Conservation (phyloP, 2,329 filamentous ascomycete species). For the Monilinia fructicola region DNA sequence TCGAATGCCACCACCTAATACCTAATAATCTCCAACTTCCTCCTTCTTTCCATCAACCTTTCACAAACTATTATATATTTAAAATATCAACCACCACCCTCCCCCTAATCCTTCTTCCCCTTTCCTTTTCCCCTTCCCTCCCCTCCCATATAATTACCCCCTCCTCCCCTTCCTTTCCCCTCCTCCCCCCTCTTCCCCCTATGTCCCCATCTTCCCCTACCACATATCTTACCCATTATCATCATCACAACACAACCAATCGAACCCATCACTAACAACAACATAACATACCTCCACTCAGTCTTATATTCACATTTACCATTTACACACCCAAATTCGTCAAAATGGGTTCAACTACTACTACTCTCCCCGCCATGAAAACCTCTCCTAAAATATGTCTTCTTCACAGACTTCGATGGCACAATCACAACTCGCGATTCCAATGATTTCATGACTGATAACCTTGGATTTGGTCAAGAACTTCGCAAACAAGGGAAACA, state of each 20-base stretch:
- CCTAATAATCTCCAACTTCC: too few relatives aligned
- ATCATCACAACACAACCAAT: not conserved
- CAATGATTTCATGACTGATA: constrained; percentile 80
- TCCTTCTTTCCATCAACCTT: too few relatives aligned
- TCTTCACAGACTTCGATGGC: constrained; percentile 99
- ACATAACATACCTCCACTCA: not conserved
- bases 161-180: not conserved
- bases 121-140: too few relatives aligned
- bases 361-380: constrained; percentile 56
- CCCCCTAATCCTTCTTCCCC: too few relatives aligned
- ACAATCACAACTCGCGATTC: constrained; percentile 77
- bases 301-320: not conserved
- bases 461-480: constrained; percentile 76
- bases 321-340: not conserved
- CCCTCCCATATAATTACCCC: too few relatives aligned
- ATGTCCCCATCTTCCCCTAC: not conserved
- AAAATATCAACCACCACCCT: too few relatives aligned
- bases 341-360: constrained; percentile 37
- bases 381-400: constrained; percentile 85
- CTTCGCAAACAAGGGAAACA: constrained; percentile 72
- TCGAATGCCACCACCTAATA: too few relatives aligned
- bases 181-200: not conserved
- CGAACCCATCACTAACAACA: constrained; percentile 7
- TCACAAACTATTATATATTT: too few relatives aligned
- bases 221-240: not conserved